A percentile compares a stretch with the other conserved stretches of the same genome.
phyloP scores from a whole-genome alignment of 2,329 filamentous ascomycete genomes.

The Pseudogymnoascus sp. region DNA sequence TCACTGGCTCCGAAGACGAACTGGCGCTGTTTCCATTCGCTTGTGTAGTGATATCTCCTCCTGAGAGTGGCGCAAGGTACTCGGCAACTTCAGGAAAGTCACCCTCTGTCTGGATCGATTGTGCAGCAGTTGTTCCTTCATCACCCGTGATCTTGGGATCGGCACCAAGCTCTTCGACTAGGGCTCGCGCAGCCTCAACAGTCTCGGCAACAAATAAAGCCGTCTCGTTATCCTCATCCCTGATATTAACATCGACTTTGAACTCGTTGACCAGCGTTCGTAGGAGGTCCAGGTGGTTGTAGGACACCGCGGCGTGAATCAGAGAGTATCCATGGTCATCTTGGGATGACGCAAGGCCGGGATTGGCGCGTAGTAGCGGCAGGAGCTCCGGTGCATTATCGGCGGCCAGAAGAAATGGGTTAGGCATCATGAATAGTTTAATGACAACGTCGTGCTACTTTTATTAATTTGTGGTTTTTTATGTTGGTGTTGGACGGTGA shows the following conservation, averaged over 20 bases:
- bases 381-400: constrained; percentile 72
- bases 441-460: not conserved
- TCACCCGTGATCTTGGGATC: constrained; percentile 58
- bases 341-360: constrained; percentile 68
- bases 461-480: not conserved
- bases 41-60: constrained; percentile 25
- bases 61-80: constrained; percentile 43
- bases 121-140: constrained; percentile 71
- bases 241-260: constrained; percentile 69
- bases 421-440: constrained; percentile 34
- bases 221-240: constrained; percentile 87
- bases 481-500: not conserved
- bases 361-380: constrained; percentile 64
- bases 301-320: constrained; percentile 86
- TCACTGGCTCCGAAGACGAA: not conserved
- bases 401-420: constrained; percentile 69
- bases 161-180: constrained; percentile 76
- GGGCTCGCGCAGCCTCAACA: constrained; percentile 64
- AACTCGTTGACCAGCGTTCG: constrained; percentile 69
- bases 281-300: constrained; percentile 77
- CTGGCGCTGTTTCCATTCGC: constrained; percentile 20
- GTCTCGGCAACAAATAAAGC: constrained; percentile 91
- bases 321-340: constrained; percentile 93
- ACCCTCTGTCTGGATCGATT: constrained; percentile 72
- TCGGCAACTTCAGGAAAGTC: constrained; percentile 69